Evolutionary conservation across 1,139 yeast genomes (phyloP).

Genomic region (Hemisphaericaspora xylanilytica): DNA sequence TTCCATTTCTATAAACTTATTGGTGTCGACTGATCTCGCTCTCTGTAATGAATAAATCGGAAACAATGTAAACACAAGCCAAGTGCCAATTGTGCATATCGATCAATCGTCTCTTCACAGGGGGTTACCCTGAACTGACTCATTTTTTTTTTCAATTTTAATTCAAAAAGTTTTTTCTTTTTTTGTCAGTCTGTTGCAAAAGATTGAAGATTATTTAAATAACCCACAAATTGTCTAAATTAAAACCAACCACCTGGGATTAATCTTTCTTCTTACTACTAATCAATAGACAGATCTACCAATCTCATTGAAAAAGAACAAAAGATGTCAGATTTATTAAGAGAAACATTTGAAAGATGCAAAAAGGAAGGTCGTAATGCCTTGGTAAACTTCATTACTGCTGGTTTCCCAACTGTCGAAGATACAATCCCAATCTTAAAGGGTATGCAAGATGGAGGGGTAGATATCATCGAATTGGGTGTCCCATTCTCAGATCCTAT

Average conservation of each 20-base stretch:
- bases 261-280: background rate
- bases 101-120: too few species aligned
- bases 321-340: slow-evolving; percentile 62
- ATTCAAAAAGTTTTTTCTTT: background rate
- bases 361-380: slow-evolving; percentile 80
- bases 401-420: slow-evolving; percentile 85
- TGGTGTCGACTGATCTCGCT: too few species aligned
- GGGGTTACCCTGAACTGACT: slow-evolving; percentile 24
- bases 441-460: slow-evolving; percentile 93
- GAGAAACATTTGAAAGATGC: slow-evolving; percentile 70
- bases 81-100: too few species aligned
- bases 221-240: too few species aligned
- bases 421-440: slow-evolving; percentile 84
- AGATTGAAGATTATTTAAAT: too few species aligned
- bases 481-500: slow-evolving; percentile 98
- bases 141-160: slow-evolving; percentile 8
- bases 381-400: slow-evolving; percentile 87
- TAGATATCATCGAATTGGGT: slow-evolving; percentile 91
- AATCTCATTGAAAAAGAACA: background rate
- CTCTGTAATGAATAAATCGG: too few species aligned
- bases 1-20: too few species aligned
- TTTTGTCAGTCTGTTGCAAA: background rate
- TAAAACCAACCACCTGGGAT: background rate
- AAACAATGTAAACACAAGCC: too few species aligned
- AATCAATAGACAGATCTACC: background rate